Percentiles rank a stretch among this genome's conserved stretches.
These are phyloP conservation scores for Naematelia encephala DNA, from an alignment of 768 basidiomycete genomes.

Conservation along the genomic window DNA sequence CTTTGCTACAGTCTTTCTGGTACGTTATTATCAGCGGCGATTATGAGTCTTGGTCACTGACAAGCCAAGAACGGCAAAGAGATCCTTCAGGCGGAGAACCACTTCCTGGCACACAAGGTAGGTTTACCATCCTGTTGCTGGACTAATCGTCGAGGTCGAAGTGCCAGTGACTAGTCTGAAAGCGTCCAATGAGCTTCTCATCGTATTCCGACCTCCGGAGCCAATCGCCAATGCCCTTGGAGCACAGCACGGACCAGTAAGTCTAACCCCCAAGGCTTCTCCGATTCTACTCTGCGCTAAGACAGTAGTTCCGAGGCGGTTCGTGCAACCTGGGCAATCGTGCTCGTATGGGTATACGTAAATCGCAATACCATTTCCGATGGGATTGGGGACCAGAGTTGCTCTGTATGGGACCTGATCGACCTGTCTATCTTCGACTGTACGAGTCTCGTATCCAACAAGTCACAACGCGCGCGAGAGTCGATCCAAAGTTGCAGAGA, in stretches of 20 bases:
- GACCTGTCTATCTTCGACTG: constrained; percentile 66
- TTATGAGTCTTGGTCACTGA: not conserved
- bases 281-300: not conserved
- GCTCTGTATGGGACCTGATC: constrained; percentile 87
- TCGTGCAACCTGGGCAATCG: constrained; percentile 20
- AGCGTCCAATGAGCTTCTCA: constrained; percentile 63
- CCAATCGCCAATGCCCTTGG: constrained; percentile 62
- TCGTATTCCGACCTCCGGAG: constrained; percentile 73
- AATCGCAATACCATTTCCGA: constrained; percentile 83
- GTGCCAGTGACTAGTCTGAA: constrained; percentile 3
- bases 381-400: constrained; percentile 63
- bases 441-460: constrained; percentile 67
- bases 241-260: constrained; percentile 34
- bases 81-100: constrained; percentile 68
- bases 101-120: constrained; percentile 69
- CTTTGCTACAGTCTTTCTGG: constrained; percentile 66
- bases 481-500: constrained; percentile 62
- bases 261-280: not conserved
- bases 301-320: constrained; percentile 9
- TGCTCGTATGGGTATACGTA: constrained; percentile 75
- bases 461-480: constrained; percentile 53
- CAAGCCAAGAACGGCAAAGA: constrained; percentile 64
- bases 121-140: constrained; percentile 48
- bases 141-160: constrained; percentile 50
- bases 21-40: constrained; percentile 49